phyloP scores from a whole-genome alignment of 345 rosid genomes.

The Eutrema heterophyllum region DNA sequence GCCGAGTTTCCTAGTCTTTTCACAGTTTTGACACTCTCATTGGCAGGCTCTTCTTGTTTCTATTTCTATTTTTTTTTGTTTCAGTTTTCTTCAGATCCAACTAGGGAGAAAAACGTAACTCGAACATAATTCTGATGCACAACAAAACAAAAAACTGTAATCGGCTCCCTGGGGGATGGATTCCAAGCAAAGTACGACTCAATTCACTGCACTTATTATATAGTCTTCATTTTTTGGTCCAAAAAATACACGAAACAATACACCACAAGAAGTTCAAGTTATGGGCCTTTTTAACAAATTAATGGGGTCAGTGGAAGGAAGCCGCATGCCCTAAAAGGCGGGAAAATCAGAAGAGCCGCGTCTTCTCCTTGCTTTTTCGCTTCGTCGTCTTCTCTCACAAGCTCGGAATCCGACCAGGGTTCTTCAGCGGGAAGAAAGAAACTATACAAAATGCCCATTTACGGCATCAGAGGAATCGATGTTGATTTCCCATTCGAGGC shows the following conservation, averaged over 20 bases:
- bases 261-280: not conserved
- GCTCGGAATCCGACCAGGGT: not conserved
- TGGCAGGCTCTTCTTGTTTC: not conserved
- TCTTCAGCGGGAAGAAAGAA: not conserved
- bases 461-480: slow-evolving; percentile 75
- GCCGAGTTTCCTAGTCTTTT: slow-evolving; percentile 17
- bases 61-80: not conserved
- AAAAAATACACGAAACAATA: no score
- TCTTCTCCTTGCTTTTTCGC: not conserved
- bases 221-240: no score
- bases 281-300: not conserved
- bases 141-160: not conserved
- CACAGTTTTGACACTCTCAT: slow-evolving; percentile 22
- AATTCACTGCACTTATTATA: not conserved
- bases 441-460: slow-evolving; percentile 54
- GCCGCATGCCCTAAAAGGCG: slow-evolving; percentile 26
- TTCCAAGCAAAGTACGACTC: not conserved
- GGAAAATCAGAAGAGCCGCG: slow-evolving; percentile 22
- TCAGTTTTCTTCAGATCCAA: not conserved
- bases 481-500: slow-evolving; percentile 96
- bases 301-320: slow-evolving; percentile 10
- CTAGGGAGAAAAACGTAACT: not conserved
- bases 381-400: not conserved
- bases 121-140: not conserved
- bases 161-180: no score